Evolutionary conservation across 768 basidiomycete species (phyloP).

Genomic region (Cyclocybe cylindracea): DNA sequence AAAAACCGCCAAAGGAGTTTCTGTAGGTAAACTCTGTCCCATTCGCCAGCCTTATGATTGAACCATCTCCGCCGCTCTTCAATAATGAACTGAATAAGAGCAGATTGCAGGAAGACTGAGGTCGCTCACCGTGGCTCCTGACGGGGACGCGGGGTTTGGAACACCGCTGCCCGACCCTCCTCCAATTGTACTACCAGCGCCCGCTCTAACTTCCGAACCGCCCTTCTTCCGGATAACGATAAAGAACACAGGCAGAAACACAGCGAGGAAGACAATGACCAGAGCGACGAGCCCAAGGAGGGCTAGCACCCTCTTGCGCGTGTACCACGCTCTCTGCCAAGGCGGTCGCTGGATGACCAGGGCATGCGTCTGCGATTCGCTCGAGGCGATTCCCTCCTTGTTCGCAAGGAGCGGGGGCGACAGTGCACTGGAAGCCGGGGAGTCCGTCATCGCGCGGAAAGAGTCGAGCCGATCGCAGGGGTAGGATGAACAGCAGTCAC

Average conservation of each 20-base stretch:
- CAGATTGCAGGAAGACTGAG: background rate
- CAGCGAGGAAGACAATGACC: conserved; percentile 22
- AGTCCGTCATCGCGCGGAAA: too few relatives aligned
- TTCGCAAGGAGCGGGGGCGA: background rate
- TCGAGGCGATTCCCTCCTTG: background rate
- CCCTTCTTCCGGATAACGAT: conserved; percentile 20
- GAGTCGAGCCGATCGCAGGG: too few relatives aligned
- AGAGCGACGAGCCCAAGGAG: conserved; percentile 7
- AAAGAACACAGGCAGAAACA: conserved; percentile 34
- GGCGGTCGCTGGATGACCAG: background rate
- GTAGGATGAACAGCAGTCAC: too few relatives aligned
- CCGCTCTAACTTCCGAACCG: conserved; percentile 3
- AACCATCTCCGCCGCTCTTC: conserved; percentile 62
- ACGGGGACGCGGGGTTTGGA: conserved; percentile 14
- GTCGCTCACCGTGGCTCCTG: conserved; percentile 17
- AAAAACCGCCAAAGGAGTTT: conserved; percentile 71
- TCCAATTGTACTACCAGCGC: background rate
- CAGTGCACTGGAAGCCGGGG: background rate
- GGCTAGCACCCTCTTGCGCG: conserved; percentile 11
- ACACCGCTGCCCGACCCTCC: conserved; percentile 1
- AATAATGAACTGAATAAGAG: background rate
- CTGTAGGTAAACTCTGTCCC: conserved; percentile 70
- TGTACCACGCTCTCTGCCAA: background rate
- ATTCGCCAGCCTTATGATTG: conserved; percentile 55
- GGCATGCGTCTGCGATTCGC: background rate